Conservation (phyloP, 495 filamentous ascomycete species). For the Cairneyella variabilis region DNA sequence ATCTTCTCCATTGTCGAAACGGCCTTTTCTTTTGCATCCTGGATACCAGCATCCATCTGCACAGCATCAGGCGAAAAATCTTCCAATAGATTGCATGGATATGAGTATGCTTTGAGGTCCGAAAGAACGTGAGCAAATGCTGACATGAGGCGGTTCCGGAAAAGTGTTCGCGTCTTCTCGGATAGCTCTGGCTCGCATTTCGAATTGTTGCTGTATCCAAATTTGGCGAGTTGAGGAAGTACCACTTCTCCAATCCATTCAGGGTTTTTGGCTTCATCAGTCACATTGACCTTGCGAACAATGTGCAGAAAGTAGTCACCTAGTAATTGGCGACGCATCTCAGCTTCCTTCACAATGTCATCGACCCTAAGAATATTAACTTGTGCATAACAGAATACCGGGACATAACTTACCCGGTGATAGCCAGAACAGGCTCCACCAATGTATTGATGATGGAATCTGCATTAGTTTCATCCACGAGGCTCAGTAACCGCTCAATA, state of each 20-base stretch:
- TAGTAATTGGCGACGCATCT: constrained; percentile 43
- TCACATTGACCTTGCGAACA: constrained; percentile 28
- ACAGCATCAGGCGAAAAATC: constrained; percentile 50
- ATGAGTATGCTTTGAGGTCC: constrained; percentile 51
- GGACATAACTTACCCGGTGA: constrained; percentile 29
- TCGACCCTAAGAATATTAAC: constrained; percentile 9
- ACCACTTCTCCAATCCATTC: constrained; percentile 35
- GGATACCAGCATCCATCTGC: constrained; percentile 57
- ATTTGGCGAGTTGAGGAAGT: constrained; percentile 40
- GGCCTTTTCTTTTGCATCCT: constrained; percentile 55
- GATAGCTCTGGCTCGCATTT: constrained; percentile 48
- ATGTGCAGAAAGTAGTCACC: constrained; percentile 51
- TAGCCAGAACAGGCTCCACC: constrained; percentile 27
- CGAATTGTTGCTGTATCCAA: constrained; percentile 42
- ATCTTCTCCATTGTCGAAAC: constrained; percentile 64
- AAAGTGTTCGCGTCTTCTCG: constrained; percentile 59
- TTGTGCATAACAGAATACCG: background rate
- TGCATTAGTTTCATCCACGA: constrained; percentile 52
- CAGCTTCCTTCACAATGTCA: constrained; percentile 29
- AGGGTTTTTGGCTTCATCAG: constrained; percentile 16
- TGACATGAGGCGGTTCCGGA: constrained; percentile 60
- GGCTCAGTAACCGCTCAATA: constrained; percentile 66
- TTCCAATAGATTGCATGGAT: constrained; percentile 44
- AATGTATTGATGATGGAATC: constrained; percentile 41
- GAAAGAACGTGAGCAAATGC: constrained; percentile 64